A percentile compares a stretch with the other conserved stretches of the same genome.
Conservation (phyloP, 768 basidiomycete species). For the Trametes gibbosa region DNA sequence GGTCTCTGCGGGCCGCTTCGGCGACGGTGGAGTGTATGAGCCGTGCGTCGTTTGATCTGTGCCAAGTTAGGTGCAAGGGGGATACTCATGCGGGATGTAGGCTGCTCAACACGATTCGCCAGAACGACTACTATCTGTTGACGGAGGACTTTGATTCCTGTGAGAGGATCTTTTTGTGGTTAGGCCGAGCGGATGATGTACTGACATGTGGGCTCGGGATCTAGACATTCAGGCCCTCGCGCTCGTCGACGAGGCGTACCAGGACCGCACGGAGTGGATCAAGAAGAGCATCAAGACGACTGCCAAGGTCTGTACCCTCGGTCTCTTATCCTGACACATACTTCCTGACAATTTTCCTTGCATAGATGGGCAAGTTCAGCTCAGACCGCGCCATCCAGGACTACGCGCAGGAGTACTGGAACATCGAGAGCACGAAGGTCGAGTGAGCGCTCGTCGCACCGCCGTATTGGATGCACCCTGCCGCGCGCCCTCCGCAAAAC, state of each 20-base stretch:
- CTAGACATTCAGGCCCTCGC: constrained; percentile 76
- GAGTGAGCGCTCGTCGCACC: background rate
- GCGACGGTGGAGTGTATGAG: constrained; percentile 78
- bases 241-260: constrained; percentile 89
- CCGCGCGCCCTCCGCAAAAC: background rate
- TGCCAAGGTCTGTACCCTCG: constrained; percentile 50
- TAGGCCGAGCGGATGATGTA: background rate
- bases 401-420: constrained; percentile 67
- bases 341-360: too few relatives aligned
- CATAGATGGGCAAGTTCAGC: constrained; percentile 94
- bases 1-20: constrained; percentile 77
- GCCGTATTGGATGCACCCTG: background rate
- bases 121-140: constrained; percentile 76
- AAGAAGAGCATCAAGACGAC: constrained; percentile 87
- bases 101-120: constrained; percentile 71
- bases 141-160: constrained; percentile 95
- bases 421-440: constrained; percentile 29
- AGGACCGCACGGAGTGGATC: constrained; percentile 82
- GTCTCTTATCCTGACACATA: background rate
- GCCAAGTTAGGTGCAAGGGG: too few relatives aligned
- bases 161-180: constrained; percentile 35
- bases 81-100: constrained; percentile 30
- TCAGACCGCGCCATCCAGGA: constrained; percentile 91
- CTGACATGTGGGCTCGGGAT: background rate
- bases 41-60: constrained; percentile 64